Percentiles rank a stretch among this genome's conserved stretches.
Conservation (phyloP, 208 protist genomes). For the Acanthamoeba royreba region DNA sequence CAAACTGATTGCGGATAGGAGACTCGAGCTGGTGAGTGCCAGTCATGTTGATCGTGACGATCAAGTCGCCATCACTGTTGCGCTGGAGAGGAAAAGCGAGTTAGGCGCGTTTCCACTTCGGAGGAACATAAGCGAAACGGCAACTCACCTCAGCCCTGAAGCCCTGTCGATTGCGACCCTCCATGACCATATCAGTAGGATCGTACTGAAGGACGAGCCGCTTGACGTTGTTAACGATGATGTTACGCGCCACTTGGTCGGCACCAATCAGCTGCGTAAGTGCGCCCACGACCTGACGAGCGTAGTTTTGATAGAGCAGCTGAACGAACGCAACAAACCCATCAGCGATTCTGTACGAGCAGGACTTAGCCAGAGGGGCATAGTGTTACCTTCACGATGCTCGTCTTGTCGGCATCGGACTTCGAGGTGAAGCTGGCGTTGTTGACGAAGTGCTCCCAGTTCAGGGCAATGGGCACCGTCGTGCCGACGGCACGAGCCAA, state of each 20-base stretch:
- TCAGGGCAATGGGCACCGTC: neutral
- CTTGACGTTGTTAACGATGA: neutral
- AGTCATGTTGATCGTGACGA: slow-evolving; percentile 25
- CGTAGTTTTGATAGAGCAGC: neutral
- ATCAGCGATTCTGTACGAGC: neutral
- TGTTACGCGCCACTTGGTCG: neutral
- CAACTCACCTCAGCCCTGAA: slow-evolving; percentile 1
- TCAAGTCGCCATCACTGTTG: neutral
- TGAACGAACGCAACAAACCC: too few species aligned
- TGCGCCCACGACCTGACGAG: slow-evolving; percentile 3
- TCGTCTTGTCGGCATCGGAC: neutral
- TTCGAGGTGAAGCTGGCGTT: slow-evolving; percentile 24
- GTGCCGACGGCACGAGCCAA: neutral
- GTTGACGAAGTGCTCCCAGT: slow-evolving; percentile 35
- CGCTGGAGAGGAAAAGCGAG: neutral
- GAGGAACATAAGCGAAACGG: neutral
- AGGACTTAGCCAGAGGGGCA: neutral
- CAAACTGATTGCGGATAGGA: neutral
- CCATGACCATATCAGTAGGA: neutral
- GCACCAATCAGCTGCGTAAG: slow-evolving; percentile 15
- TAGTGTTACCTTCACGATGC: neutral
- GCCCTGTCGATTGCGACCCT: neutral
- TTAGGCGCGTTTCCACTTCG: too few species aligned
- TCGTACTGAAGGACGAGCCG: slow-evolving; percentile 34
- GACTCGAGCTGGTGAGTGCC: neutral